phyloP scores from a whole-genome alignment of 768 basidiomycete genomes.

The Podaxis mareebaensis region DNA sequence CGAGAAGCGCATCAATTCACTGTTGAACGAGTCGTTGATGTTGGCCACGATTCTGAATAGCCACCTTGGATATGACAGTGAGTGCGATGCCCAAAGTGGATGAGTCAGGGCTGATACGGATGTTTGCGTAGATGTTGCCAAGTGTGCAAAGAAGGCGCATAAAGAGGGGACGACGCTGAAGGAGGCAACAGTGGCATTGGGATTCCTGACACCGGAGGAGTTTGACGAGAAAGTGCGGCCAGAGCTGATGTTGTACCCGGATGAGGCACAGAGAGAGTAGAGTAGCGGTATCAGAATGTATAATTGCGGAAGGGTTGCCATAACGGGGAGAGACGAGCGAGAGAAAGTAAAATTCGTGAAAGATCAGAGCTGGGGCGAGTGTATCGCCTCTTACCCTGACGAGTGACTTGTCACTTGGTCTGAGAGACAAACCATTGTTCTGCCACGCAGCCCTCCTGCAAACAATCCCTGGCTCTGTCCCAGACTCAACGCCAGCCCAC shows the following conservation, averaged over 20 bases:
- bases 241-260: slow-evolving; percentile 85
- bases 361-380: slow-evolving; percentile 6
- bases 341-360: slow-evolving; percentile 9
- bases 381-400: slow-evolving; percentile 11
- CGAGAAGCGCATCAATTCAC: slow-evolving; percentile 84
- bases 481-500: slow-evolving; percentile 17
- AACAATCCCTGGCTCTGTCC: not conserved
- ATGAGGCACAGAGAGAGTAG: slow-evolving; percentile 27
- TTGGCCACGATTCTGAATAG: slow-evolving; percentile 96
- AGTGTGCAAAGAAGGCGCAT: slow-evolving; percentile 99
- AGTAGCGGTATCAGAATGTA: slow-evolving; percentile 21
- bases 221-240: slow-evolving; percentile 94
- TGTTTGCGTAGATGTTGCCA: slow-evolving; percentile 79
- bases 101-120: slow-evolving; percentile 17
- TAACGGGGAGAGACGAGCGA: slow-evolving; percentile 4
- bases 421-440: not conserved
- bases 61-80: slow-evolving; percentile 95
- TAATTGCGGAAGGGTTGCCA: slow-evolving; percentile 18
- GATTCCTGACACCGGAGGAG: slow-evolving; percentile 84
- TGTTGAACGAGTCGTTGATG: slow-evolving; percentile 97
- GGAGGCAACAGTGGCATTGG: slow-evolving; percentile 88
- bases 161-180: slow-evolving; percentile 96
- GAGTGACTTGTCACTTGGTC: slow-evolving; percentile 10
- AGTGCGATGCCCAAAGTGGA: slow-evolving; percentile 31
- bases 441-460: slow-evolving; percentile 5